Percentiles rank a stretch among this genome's conserved stretches.
Conservation (phyloP, 139 green algal genomes). For the Pleodorina starrii region DNA sequence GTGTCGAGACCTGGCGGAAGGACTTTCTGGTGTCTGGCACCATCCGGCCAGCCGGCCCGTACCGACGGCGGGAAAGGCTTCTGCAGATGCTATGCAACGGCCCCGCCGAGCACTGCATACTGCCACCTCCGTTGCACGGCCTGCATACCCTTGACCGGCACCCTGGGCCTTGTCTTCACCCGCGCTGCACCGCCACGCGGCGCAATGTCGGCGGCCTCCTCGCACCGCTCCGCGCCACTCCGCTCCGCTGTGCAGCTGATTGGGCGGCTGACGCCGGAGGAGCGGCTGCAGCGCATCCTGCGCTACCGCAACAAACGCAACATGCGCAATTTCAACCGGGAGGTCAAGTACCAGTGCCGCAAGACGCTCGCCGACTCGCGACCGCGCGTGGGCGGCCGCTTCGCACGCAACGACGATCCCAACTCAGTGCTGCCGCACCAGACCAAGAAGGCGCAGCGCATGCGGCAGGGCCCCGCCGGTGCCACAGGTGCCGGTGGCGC, state of each 20-base stretch:
- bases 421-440: conserved; percentile 49
- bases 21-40: no score
- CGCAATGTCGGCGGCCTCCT: no score
- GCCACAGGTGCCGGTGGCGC: background rate
- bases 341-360: conserved; percentile 88
- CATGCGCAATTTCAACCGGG: conserved; percentile 63
- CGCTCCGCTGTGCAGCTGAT: conserved; percentile 36
- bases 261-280: conserved; percentile 72
- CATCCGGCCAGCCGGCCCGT: no score
- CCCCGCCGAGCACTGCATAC: no score
- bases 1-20: no score
- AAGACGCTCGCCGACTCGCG: conserved; percentile 87
- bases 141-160: no score
- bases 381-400: conserved; percentile 81
- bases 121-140: no score
- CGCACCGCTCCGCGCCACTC: no score
- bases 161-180: no score
- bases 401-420: conserved; percentile 78
- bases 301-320: conserved; percentile 84
- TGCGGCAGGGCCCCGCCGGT: background rate
- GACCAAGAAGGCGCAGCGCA: conserved; percentile 45
- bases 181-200: no score
- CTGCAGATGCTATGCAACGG: no score
- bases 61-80: no score
- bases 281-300: conserved; percentile 81